Percentiles rank a stretch among this genome's conserved stretches.
These are phyloP conservation scores for Fusarium sacchari DNA, from an alignment of 2,329 filamentous ascomycete species.

Conservation along the genomic window DNA sequence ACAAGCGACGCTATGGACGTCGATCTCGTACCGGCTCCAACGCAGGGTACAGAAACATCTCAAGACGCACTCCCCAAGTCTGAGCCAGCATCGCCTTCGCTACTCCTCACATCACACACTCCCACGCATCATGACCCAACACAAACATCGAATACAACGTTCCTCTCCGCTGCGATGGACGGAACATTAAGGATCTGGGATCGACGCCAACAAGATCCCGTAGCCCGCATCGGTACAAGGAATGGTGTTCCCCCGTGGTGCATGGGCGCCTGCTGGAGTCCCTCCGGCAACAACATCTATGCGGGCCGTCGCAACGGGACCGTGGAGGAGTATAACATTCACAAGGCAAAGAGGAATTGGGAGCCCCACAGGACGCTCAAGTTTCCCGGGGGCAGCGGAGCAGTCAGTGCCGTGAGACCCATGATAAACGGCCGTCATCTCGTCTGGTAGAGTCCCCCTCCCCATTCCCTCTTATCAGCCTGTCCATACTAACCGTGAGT, in stretches of 20 bases:
- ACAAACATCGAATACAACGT: slow-evolving; percentile 78
- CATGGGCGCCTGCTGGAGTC: slow-evolving; percentile 96
- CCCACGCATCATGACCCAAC: slow-evolving; percentile 61
- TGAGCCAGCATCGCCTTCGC: slow-evolving; percentile 36
- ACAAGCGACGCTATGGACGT: slow-evolving; percentile 46
- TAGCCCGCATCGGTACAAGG: slow-evolving; percentile 80
- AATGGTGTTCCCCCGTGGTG: slow-evolving; percentile 92
- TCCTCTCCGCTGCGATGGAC: slow-evolving; percentile 88
- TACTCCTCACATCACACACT: slow-evolving; percentile 51
- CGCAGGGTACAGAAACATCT: slow-evolving; percentile 19
- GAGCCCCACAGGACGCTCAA: slow-evolving; percentile 82
- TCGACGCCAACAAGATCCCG: slow-evolving; percentile 75
- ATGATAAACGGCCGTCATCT: slow-evolving; percentile 96
- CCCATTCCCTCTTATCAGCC: no score
- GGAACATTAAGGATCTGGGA: slow-evolving; percentile 96
- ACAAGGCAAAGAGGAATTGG: slow-evolving; percentile 75
- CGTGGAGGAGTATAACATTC: slow-evolving; percentile 92
- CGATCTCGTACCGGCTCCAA: slow-evolving; percentile 33
- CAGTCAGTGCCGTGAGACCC: slow-evolving; percentile 85
- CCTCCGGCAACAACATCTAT: slow-evolving; percentile 95
- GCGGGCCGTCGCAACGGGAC: slow-evolving; percentile 90
- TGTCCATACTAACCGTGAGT: neutral
- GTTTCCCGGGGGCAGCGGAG: slow-evolving; percentile 88
- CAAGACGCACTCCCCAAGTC: slow-evolving; percentile 23
- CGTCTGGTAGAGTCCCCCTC: slow-evolving; percentile 67